Conservation (phyloP, 805 yeast species). For the Starmerella vaccinii region DNA sequence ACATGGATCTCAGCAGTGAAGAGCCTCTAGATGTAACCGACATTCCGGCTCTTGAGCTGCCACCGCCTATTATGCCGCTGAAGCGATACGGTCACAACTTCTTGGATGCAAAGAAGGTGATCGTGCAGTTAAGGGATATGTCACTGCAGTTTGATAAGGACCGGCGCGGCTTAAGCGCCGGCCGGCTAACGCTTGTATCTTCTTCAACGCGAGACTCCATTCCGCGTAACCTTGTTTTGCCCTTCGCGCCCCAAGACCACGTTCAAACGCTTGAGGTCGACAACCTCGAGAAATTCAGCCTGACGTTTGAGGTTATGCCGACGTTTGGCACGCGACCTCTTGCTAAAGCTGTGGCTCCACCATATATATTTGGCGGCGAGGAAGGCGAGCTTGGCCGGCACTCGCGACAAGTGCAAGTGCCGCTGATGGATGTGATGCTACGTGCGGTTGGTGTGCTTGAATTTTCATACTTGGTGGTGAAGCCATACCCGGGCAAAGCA, state of each 20-base stretch:
- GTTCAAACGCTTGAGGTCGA: conserved; percentile 78
- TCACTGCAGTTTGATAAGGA: conserved; percentile 40
- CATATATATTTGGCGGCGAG: conserved; percentile 38
- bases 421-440: conserved; percentile 71
- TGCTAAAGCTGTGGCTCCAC: conserved; percentile 76
- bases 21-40: conserved; percentile 29
- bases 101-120: conserved; percentile 69
- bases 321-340: conserved; percentile 87
- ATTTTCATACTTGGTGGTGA: conserved; percentile 70
- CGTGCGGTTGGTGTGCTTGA: conserved; percentile 71
- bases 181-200: conserved; percentile 70
- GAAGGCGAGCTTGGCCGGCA: conserved; percentile 22
- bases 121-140: conserved; percentile 52
- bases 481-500: conserved; percentile 77
- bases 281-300: conserved; percentile 56
- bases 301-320: conserved; percentile 86
- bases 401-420: conserved; percentile 39
- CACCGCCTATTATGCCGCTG: conserved; percentile 92
- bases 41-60: conserved; percentile 82
- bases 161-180: conserved; percentile 34
- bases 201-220: conserved; percentile 61
- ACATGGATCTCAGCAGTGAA: conserved; percentile 12
- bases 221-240: conserved; percentile 76
- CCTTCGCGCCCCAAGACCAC: conserved; percentile 57
- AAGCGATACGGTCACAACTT: conserved; percentile 93